A percentile compares a stretch with the other conserved stretches of the same genome.
phyloP scores from a whole-genome alignment of 2,329 filamentous ascomycete species.

The Teratosphaeria epicoccoides region DNA sequence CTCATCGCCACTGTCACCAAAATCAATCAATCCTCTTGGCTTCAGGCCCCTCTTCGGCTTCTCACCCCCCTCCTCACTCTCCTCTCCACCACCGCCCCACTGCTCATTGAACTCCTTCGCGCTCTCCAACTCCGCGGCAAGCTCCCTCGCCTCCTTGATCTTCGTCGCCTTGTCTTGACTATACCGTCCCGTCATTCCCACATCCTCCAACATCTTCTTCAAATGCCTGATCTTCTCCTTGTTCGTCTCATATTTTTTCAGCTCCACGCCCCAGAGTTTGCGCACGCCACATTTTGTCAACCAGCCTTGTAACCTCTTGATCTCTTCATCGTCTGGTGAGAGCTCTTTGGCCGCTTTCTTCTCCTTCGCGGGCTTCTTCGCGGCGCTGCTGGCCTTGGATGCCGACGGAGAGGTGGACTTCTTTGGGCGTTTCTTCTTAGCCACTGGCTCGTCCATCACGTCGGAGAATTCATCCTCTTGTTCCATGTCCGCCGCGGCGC shows the following conservation, averaged over 20 bases:
- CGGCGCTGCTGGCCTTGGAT: slow-evolving; percentile 26
- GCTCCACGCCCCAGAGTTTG: slow-evolving; percentile 81
- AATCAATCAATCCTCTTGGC: slow-evolving; percentile 27
- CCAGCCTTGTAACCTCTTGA: slow-evolving; percentile 80
- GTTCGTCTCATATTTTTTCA: slow-evolving; percentile 62
- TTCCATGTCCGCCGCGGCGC: slow-evolving; percentile 6
- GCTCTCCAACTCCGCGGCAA: slow-evolving; percentile 71
- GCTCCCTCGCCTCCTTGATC: slow-evolving; percentile 79
- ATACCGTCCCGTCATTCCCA: slow-evolving; percentile 82
- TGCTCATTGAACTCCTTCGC: slow-evolving; percentile 70
- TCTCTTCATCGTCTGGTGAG: slow-evolving; percentile 61
- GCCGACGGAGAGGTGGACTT: slow-evolving; percentile 22
- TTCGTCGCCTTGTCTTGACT: slow-evolving; percentile 72
- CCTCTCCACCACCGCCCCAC: slow-evolving; percentile 50
- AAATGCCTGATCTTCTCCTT: slow-evolving; percentile 77
- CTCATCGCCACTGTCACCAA: slow-evolving; percentile 27
- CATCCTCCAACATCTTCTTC: slow-evolving; percentile 63
- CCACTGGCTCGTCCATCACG: slow-evolving; percentile 66
- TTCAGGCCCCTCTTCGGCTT: slow-evolving; percentile 11
- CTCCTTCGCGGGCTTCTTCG: slow-evolving; percentile 33
- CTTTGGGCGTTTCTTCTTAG: slow-evolving; percentile 44
- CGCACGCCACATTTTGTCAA: slow-evolving; percentile 83
- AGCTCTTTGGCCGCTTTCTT: slow-evolving; percentile 26
- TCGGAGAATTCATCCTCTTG: slow-evolving; percentile 56
- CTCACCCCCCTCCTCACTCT: slow-evolving; percentile 8